These are phyloP conservation scores for Coffea humblotiana DNA, from an alignment of 305 asterid species.

Conservation along the genomic window DNA sequence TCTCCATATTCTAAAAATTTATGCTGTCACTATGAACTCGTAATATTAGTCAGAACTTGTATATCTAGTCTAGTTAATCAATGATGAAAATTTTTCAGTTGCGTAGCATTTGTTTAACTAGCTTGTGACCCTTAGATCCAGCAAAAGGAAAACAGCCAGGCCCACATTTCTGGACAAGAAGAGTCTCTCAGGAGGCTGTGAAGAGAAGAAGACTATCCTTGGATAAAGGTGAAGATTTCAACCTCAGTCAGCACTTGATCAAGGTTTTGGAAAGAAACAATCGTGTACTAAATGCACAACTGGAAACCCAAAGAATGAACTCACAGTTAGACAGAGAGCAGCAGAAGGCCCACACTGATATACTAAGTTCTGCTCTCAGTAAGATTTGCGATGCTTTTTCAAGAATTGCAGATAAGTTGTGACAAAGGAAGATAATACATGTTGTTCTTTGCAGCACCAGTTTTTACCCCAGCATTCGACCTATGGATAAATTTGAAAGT, in stretches of 20 bases:
- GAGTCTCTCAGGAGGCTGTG: slow-evolving; percentile 36
- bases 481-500: background rate
- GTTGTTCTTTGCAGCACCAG: slow-evolving; percentile 14
- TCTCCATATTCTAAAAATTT: background rate
- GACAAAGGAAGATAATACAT: background rate
- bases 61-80: background rate
- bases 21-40: background rate
- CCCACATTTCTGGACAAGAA: slow-evolving; percentile 31
- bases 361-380: slow-evolving; percentile 29
- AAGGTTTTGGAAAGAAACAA: slow-evolving; percentile 24
- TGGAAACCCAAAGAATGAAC: slow-evolving; percentile 31
- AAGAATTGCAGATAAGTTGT: slow-evolving; percentile 41
- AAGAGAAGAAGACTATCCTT: slow-evolving; percentile 48
- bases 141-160: slow-evolving; percentile 35
- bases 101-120: background rate
- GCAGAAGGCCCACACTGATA: slow-evolving; percentile 26
- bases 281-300: slow-evolving; percentile 29
- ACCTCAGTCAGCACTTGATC: slow-evolving; percentile 16
- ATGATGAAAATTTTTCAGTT: background rate
- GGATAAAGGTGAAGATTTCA: slow-evolving; percentile 18
- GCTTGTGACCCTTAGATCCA: slow-evolving; percentile 19
- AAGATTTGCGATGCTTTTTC: slow-evolving; percentile 40
- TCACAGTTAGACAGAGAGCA: slow-evolving; percentile 33
- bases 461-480: slow-evolving; percentile 17
- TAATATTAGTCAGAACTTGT: background rate